These are phyloP conservation scores for Stromatinia cepivora DNA, from an alignment of 2,329 filamentous ascomycete genomes.

Conservation along the genomic window DNA sequence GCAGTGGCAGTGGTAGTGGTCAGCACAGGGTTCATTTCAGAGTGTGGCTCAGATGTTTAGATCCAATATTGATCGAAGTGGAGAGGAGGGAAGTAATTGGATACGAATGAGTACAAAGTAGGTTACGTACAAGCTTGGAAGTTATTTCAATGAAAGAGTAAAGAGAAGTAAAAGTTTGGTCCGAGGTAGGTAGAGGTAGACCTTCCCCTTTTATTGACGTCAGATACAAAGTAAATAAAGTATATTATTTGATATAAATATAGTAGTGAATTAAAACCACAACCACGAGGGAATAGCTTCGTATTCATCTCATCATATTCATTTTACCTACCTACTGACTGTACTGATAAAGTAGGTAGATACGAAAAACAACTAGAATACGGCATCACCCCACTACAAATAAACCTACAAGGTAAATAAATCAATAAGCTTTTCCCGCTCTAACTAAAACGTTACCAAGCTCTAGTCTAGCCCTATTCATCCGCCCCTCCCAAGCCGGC, in stretches of 20 bases:
- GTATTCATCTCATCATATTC: not conserved
- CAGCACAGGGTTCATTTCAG: not conserved
- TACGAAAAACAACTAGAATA: too few species aligned
- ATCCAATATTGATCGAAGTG: too few species aligned
- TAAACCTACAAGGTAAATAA: too few species aligned
- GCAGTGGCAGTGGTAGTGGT: not conserved
- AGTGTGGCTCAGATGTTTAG: constrained; percentile 3
- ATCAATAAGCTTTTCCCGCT: too few species aligned
- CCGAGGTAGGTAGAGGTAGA: not conserved
- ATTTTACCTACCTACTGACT: too few species aligned
- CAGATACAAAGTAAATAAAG: not conserved
- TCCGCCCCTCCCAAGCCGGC: not conserved
- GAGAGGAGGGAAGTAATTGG: too few species aligned
- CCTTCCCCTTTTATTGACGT: not conserved
- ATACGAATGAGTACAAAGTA: too few species aligned
- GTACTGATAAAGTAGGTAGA: too few species aligned
- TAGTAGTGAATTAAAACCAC: too few species aligned
- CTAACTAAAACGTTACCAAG: not conserved
- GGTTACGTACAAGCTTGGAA: too few species aligned
- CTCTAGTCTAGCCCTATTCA: not conserved
- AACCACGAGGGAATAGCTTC: not conserved
- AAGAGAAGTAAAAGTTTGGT: not conserved
- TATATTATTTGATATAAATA: not conserved
- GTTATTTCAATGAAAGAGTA: too few species aligned
- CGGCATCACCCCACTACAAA: too few species aligned